Evolutionary conservation across 768 basidiomycete species (phyloP).

Genomic region (Cyathus striatus): DNA sequence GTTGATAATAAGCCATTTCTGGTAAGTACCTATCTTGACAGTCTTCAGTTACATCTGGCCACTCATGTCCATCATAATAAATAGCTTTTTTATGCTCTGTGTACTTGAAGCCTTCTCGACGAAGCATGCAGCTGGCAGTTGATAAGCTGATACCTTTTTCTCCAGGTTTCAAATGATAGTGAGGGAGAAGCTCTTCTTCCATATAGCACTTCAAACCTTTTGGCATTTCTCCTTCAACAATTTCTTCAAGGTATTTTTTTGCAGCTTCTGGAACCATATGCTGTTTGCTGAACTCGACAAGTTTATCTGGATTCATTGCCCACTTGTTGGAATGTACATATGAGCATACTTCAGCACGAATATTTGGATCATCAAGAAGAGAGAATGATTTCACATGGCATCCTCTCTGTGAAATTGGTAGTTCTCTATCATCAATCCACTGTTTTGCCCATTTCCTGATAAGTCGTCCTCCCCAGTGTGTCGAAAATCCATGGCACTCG

Average conservation of each 20-base stretch:
- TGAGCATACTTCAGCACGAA: too few species aligned
- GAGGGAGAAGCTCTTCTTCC: constrained; percentile 26
- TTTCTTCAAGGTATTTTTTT: constrained; percentile 19
- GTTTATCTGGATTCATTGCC: too few species aligned
- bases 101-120: constrained; percentile 8
- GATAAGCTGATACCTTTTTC: constrained; percentile 20
- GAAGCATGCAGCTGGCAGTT: constrained; percentile 26
- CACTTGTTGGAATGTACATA: too few species aligned
- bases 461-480: constrained; percentile 25
- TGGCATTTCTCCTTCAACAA: constrained; percentile 27
- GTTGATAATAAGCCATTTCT: constrained; percentile 4
- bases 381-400: constrained; percentile 20
- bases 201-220: too few species aligned
- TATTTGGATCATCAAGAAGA: constrained; percentile 19
- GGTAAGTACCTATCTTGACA: constrained; percentile 7
- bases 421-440: constrained; percentile 15
- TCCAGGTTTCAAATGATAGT: constrained; percentile 18
- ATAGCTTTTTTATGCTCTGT: constrained; percentile 9
- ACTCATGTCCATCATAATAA: constrained; percentile 15
- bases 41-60: constrained; percentile 8
- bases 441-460: constrained; percentile 18
- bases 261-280: too few species aligned
- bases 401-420: constrained; percentile 19
- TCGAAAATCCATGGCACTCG: constrained; percentile 22
- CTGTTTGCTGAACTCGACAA: too few species aligned